Percentiles rank a stretch among this genome's conserved stretches.
Conservation (phyloP, 352 stramenopile genomes). For the Pilasporangium apinafurcum region DNA sequence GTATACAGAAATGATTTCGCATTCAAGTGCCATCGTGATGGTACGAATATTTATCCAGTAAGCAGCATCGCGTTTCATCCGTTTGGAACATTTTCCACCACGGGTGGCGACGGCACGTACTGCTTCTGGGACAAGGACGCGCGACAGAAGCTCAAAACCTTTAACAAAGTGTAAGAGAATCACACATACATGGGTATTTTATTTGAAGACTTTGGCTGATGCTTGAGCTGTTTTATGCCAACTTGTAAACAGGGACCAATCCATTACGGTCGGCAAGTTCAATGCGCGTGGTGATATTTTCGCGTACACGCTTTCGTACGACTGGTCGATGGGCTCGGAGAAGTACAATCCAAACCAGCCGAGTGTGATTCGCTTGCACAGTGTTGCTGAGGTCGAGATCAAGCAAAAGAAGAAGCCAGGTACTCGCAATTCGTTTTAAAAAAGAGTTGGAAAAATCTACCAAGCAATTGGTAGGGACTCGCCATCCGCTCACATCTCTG, state of each 20-base stretch:
- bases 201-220: no score
- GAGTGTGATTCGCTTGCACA: conserved; percentile 93
- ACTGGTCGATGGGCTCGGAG: conserved; percentile 94
- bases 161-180: conserved; percentile 74
- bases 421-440: conserved; percentile 47
- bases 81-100: conserved; percentile 95
- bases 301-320: conserved; percentile 95
- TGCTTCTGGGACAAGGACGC: conserved; percentile 99
- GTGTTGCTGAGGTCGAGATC: conserved; percentile 91
- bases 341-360: conserved; percentile 82
- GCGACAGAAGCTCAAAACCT: conserved; percentile 94
- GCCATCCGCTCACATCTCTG: no score
- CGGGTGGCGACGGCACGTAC: conserved; percentile 92
- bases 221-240: neutral
- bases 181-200: no score
- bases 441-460: no score
- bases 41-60: conserved; percentile 84
- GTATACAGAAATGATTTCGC: conserved; percentile 75
- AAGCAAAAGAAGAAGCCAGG: conserved; percentile 92
- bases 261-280: conserved; percentile 91
- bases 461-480: no score
- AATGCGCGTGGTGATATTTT: conserved; percentile 93
- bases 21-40: conserved; percentile 90
- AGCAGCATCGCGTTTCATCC: conserved; percentile 90
- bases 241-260: conserved; percentile 65